These are phyloP conservation scores for Aspergillus pseudotamarii DNA, from an alignment of 2,329 filamentous ascomycete species.

Conservation along the genomic window DNA sequence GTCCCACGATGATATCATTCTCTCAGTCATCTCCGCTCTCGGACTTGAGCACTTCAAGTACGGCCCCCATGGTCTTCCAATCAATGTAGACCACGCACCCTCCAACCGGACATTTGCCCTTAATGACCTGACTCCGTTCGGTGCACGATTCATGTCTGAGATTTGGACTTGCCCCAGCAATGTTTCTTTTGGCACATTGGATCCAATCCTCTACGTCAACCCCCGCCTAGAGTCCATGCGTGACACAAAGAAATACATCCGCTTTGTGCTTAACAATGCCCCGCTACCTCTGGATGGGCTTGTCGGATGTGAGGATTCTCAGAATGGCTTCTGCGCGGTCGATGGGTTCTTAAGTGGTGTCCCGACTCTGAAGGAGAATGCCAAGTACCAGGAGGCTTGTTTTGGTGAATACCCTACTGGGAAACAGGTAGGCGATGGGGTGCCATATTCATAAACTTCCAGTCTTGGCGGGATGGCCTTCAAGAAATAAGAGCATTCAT, in stretches of 20 bases:
- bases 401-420: conserved; percentile 30
- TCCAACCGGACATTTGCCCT: conserved; percentile 54
- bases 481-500: neutral
- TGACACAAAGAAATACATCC: conserved; percentile 29
- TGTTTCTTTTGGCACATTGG: conserved; percentile 37
- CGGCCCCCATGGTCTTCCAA: conserved; percentile 29
- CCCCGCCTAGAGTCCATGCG: conserved; percentile 19
- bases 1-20: conserved; percentile 57
- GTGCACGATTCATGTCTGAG: conserved; percentile 58
- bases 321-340: conserved; percentile 34
- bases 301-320: conserved; percentile 25
- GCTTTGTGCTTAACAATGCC: conserved; percentile 34
- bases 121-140: conserved; percentile 58
- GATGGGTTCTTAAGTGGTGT: conserved; percentile 29
- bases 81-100: conserved; percentile 44
- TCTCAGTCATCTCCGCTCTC: conserved; percentile 55
- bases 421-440: conserved; percentile 30
- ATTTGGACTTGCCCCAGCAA: conserved; percentile 53
- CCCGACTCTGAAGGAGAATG: conserved; percentile 26
- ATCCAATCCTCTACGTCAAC: conserved; percentile 38
- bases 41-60: conserved; percentile 56
- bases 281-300: conserved; percentile 33
- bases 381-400: conserved; percentile 33
- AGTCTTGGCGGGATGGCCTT: neutral
- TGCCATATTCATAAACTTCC: conserved; percentile 8